Conservation (phyloP, 1,139 yeast genomes). For the Eremothecium sinecaudum region DNA sequence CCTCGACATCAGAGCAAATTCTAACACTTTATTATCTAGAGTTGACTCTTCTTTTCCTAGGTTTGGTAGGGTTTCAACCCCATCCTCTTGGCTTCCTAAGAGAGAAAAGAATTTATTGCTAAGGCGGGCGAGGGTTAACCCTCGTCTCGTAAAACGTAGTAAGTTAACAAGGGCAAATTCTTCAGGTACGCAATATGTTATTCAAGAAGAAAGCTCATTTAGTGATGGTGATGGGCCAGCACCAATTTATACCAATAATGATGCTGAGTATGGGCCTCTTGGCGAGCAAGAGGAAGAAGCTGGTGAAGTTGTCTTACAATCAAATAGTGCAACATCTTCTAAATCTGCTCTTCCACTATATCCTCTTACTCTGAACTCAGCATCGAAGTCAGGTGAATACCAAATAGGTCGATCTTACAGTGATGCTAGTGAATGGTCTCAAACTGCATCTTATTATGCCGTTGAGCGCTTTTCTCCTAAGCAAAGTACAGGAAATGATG, state of each 20-base stretch:
- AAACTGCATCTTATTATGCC: conserved; percentile 6
- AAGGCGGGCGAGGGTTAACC: conserved; percentile 24
- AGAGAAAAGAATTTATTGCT: conserved; percentile 39
- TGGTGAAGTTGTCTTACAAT: conserved; percentile 12
- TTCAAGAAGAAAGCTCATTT: conserved; percentile 28
- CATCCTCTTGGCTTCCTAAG: conserved; percentile 29
- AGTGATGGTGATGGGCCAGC: conserved; percentile 19
- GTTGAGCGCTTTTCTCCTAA: neutral
- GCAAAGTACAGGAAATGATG: conserved; percentile 4
- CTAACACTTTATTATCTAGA: conserved; percentile 9
- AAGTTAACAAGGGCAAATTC: conserved; percentile 14
- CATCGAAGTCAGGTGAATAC: conserved; percentile 7
- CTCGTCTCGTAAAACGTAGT: conserved; percentile 21
- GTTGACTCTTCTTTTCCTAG: conserved; percentile 26
- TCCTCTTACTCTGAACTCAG: conserved; percentile 6
- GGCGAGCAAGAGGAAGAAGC: conserved; percentile 10
- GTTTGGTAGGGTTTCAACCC: conserved; percentile 16
- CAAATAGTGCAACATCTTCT: conserved; percentile 13
- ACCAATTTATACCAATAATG: conserved; percentile 3
- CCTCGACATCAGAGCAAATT: conserved; percentile 17
- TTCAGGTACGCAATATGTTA: conserved; percentile 22
- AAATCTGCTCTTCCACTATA: conserved; percentile 9
- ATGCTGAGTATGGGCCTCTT: conserved; percentile 4
- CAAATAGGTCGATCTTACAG: conserved; percentile 13
- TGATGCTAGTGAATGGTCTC: conserved; percentile 23